phyloP scores from a whole-genome alignment of 768 basidiomycete genomes.

The Gelatoporia subvermispora region DNA sequence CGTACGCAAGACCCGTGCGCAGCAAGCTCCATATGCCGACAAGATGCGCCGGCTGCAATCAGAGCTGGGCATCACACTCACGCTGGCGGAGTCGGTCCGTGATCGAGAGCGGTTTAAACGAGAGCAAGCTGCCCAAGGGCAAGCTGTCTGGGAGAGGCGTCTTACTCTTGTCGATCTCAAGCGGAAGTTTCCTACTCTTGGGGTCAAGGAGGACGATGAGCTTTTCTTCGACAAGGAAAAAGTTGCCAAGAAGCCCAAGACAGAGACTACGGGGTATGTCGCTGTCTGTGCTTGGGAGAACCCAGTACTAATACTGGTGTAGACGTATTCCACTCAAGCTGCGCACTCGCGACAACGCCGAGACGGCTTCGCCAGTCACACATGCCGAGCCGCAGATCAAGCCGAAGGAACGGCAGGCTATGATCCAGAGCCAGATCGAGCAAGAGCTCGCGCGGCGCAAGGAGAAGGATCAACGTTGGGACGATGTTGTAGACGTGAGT shows the following conservation, averaged over 20 bases:
- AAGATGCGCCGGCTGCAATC: conserved; percentile 76
- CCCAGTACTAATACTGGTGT: neutral
- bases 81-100: conserved; percentile 66
- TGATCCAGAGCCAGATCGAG: conserved; percentile 61
- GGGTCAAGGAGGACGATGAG: conserved; percentile 66
- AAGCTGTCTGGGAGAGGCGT: conserved; percentile 75
- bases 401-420: conserved; percentile 60
- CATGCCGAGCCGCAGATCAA: conserved; percentile 49
- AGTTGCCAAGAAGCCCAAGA: conserved; percentile 53
- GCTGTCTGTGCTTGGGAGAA: neutral
- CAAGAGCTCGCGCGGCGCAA: conserved; percentile 52
- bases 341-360: conserved; percentile 41
- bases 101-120: conserved; percentile 75
- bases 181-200: conserved; percentile 59
- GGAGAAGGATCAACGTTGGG: conserved; percentile 78
- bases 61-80: conserved; percentile 69
- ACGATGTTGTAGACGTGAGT: conserved; percentile 79
- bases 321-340: conserved; percentile 53
- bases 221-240: conserved; percentile 69
- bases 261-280: conserved; percentile 21
- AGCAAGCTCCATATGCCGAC: conserved; percentile 85
- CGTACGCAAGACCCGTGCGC: conserved; percentile 88
- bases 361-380: conserved; percentile 32
- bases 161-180: conserved; percentile 74
- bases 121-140: conserved; percentile 51